These are phyloP conservation scores for Boechera stricta DNA, from an alignment of 345 rosid genomes.

Conservation along the genomic window DNA sequence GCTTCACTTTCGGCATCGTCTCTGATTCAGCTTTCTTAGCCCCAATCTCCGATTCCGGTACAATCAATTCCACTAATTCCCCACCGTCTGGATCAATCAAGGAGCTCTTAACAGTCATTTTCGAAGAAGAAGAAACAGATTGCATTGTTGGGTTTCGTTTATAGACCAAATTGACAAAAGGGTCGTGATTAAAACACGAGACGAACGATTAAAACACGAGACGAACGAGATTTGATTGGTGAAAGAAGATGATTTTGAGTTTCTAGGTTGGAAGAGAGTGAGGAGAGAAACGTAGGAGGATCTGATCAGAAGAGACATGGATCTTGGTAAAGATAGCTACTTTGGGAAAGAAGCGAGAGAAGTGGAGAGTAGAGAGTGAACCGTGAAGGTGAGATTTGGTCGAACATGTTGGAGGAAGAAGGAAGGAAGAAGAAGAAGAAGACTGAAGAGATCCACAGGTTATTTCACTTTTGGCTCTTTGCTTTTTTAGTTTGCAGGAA, in stretches of 20 bases:
- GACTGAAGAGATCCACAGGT: slow-evolving; percentile 60
- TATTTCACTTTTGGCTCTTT: slow-evolving; percentile 41
- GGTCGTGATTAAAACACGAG: slow-evolving; percentile 51
- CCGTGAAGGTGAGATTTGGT: slow-evolving; percentile 40
- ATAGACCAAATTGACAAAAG: slow-evolving; percentile 36
- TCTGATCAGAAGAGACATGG: slow-evolving; percentile 63
- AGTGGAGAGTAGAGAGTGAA: slow-evolving; percentile 38
- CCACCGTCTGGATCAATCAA: slow-evolving; percentile 98
- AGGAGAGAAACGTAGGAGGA: slow-evolving; percentile 42
- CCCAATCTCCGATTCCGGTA: slow-evolving; percentile 62
- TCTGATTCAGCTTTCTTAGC: slow-evolving; percentile 64
- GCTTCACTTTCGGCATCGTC: slow-evolving; percentile 65
- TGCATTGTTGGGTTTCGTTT: slow-evolving; percentile 44
- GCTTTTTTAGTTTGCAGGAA: slow-evolving; percentile 5
- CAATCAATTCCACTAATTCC: slow-evolving; percentile 65
- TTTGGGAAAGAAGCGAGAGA: slow-evolving; percentile 41
- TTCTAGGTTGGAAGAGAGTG: slow-evolving; percentile 29
- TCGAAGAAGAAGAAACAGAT: slow-evolving; percentile 16
- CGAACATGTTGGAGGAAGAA: slow-evolving; percentile 25
- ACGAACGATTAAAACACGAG: slow-evolving; percentile 41
- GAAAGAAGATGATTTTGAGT: slow-evolving; percentile 30
- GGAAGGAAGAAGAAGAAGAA: slow-evolving; percentile 18
- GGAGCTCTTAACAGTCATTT: slow-evolving; percentile 56
- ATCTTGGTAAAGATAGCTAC: not conserved
- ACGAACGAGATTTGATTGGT: slow-evolving; percentile 27